Evolutionary conservation across 1,284 basidiomycete species (phyloP), one percentile per base, ranked within the genome.

Genomic region (Heliocybe sulcata): DNA sequence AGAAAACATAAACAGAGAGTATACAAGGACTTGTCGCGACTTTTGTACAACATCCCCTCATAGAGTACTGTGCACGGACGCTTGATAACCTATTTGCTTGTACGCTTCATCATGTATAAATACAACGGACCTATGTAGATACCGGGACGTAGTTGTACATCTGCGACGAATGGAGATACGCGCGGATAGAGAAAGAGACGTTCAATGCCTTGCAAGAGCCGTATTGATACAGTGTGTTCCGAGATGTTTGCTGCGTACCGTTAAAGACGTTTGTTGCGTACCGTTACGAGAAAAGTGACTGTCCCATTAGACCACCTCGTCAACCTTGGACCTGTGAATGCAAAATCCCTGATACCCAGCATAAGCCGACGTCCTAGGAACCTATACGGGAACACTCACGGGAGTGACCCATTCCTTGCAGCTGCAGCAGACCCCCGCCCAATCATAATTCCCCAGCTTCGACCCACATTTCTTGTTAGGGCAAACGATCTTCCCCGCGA

Each of bases 381-480:
- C 27, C n/a, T 50, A 14, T 19, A 64, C 68, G 55, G 31, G 27
- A 26, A 53, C 20, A 31, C 83, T 64, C 64, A 93, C 92, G 25
- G 93, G 93, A 4, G 85, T 86, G 29, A 95, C 90, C 93, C 93
- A 95, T 64, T 87, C 83, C 63, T 86, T 88, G 65, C 94, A 98
- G 22, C 90, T 90, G 68, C 94, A 98, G 66, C 89, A 85, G 49
- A 92, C 85, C 0, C 96, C 96, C 2, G 95, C 93, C 96, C 96
- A 99, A 69, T 97, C 94, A 66, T 88, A 99, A 66, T 90, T 96
- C 2, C 96, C 96, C 23, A 99, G 79, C 72, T 99, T 99, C 19
- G 82, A 84, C 0, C 80, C 80, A 63, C 96, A 99, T 66, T 90
- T 93, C 61, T 83, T 79, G 66, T 94, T 95, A 1, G 96, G 96